phyloP scores from a whole-genome alignment of 306 rosid species.

The Lupinus albus region DNA sequence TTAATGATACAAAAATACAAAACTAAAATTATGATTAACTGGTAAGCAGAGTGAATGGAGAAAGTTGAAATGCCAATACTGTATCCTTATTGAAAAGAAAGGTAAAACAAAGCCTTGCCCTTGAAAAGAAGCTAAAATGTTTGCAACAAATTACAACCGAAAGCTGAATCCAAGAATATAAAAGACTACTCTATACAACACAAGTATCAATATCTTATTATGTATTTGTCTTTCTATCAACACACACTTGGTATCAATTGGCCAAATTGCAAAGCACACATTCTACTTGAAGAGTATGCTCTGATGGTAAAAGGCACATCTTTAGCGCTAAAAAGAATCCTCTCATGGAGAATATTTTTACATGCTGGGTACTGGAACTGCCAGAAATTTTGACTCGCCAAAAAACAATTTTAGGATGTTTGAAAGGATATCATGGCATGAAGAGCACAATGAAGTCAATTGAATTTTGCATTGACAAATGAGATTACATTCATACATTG shows the following conservation, averaged over 20 bases:
- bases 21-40: not conserved
- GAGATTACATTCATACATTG: not conserved
- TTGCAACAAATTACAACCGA: not conserved
- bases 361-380: not conserved
- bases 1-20: not conserved
- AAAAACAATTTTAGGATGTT: not conserved
- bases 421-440: not conserved
- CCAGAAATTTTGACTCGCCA: not conserved
- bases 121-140: not conserved
- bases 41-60: no score
- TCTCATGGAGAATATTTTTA: not conserved
- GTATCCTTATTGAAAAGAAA: no score
- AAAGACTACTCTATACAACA: conserved; percentile 24
- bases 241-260: not conserved
- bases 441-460: conserved; percentile 20
- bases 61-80: no score
- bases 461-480: not conserved
- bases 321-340: conserved; percentile 17
- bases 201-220: not conserved
- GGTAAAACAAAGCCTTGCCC: not conserved
- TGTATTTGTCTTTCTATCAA: not conserved
- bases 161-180: not conserved
- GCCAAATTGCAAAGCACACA: conserved; percentile 7
- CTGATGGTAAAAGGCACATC: conserved; percentile 6
- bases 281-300: not conserved